phyloP scores from a whole-genome alignment of 805 yeast genomes.

The Monosporozyma aerobia region DNA sequence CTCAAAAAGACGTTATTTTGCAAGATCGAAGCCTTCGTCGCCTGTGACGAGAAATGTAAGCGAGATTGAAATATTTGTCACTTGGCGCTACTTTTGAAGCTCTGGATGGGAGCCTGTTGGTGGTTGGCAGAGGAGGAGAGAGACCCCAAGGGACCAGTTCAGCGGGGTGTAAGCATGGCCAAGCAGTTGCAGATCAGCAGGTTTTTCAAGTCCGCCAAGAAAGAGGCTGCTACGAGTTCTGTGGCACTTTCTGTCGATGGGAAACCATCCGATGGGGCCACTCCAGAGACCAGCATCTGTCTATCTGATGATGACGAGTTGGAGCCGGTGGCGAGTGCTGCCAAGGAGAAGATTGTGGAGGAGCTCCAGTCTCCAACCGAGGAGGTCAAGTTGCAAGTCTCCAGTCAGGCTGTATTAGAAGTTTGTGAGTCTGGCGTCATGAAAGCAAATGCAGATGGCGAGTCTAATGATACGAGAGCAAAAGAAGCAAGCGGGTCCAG shows the following conservation, averaged over 20 bases:
- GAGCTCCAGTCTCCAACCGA: neutral
- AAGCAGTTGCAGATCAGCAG: conserved; percentile 26
- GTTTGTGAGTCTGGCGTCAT: neutral
- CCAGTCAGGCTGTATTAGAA: neutral
- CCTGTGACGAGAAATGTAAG: neutral
- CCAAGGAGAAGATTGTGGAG: neutral
- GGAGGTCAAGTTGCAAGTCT: neutral
- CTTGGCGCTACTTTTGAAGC: too few relatives aligned
- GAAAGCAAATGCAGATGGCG: neutral
- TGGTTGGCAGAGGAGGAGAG: neutral
- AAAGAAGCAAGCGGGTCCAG: too few relatives aligned
- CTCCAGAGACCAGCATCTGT: conserved; percentile 1
- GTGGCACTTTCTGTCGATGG: neutral
- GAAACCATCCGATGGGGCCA: neutral
- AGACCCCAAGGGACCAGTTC: too few relatives aligned
- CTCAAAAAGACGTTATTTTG: neutral
- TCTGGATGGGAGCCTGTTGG: too few relatives aligned
- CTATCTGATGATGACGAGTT: conserved; percentile 2
- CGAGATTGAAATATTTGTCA: neutral
- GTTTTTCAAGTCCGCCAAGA: conserved; percentile 19
- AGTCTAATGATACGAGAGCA: too few relatives aligned
- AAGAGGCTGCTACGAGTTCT: neutral
- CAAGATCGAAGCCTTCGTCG: neutral
- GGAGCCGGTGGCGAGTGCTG: neutral
- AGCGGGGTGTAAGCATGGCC: conserved; percentile 9